Evolutionary conservation across 345 rosid species (phyloP), one percentile per base, ranked within the genome.

Genomic region (Eucalyptus albens): DNA sequence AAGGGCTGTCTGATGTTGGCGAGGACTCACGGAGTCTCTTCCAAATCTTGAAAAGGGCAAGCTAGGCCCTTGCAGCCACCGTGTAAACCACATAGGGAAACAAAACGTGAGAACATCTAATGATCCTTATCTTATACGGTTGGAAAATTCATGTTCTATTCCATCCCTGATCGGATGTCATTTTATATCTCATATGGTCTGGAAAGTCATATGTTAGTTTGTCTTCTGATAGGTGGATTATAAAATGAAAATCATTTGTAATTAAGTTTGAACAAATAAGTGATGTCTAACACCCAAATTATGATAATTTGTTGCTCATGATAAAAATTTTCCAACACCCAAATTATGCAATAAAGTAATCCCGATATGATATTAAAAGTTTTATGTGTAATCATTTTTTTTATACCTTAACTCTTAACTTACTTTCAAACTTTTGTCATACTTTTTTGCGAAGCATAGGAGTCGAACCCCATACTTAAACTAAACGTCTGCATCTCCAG

Each of bases 401-500:
- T 50, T 15, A 50, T 50, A 50, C 1, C 0, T 2, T 50, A 3
- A 50, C 1, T 50, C 53, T 15, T 1, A 6, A 50, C 19, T 50
- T 2, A 49, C 5, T 49, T 49, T 49, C 15, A 49, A 49, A 49
- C 0, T 49, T 49, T 49, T 49, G 50, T 49, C 53, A 50, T 50
- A 50, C 19, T 50, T 15, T 50, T 50, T 50, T 50, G 17, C 0
- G 1, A 50, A 50, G 1, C 1, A 0, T 50, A 50, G 3, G 53
- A 50, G 19, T 50, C 8, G 7, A 50, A 50, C 3, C 53, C 7
- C 15, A 15, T 3, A 15, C 8, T 50, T 50, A 50, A 50, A 50
- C 3, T 15, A 50, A 50, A 50, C 53, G 0, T 50, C 7, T 0
- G 0, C 7, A 50, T 50, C 53, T 50, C 19, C 0, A 15, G 3